phyloP scores from a whole-genome alignment of 1,284 basidiomycete species.

The Microstroma glucosiphilum region DNA sequence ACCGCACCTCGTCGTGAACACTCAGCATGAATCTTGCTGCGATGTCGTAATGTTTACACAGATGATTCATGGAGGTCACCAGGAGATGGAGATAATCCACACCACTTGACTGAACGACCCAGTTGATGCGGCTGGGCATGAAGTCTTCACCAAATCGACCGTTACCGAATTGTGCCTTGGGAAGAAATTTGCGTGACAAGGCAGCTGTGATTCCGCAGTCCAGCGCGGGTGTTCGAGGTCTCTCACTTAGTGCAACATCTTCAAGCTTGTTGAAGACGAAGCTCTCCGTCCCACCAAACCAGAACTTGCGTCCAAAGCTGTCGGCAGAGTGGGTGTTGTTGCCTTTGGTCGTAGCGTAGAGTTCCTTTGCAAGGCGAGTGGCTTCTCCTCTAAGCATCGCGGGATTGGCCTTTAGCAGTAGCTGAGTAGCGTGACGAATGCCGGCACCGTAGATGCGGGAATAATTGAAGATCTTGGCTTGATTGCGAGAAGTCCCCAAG shows the following conservation, averaged over 20 bases:
- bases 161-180: conserved; percentile 45
- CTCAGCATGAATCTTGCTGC: conserved; percentile 89
- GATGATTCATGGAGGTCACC: conserved; percentile 88
- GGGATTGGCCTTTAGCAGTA: conserved; percentile 80
- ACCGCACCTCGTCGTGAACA: conserved; percentile 94
- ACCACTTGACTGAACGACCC: conserved; percentile 97
- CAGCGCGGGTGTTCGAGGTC: conserved; percentile 83
- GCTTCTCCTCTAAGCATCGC: conserved; percentile 73
- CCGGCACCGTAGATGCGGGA: conserved; percentile 97
- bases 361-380: conserved; percentile 70
- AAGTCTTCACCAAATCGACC: conserved; percentile 60
- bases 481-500: conserved; percentile 83
- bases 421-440: conserved; percentile 82
- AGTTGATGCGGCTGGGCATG: conserved; percentile 95
- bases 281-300: conserved; percentile 95
- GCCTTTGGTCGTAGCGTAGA: conserved; percentile 92
- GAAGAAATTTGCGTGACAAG: conserved; percentile 79
- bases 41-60: conserved; percentile 75
- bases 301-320: conserved; percentile 64
- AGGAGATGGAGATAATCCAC: conserved; percentile 97
- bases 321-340: conserved; percentile 47
- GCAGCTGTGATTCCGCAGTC: conserved; percentile 91
- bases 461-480: conserved; percentile 99
- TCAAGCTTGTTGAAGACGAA: conserved; percentile 99
- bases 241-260: conserved; percentile 79